Evolutionary conservation across 129 eudicot species (phyloP).

Genomic region (Tagetes patula): DNA sequence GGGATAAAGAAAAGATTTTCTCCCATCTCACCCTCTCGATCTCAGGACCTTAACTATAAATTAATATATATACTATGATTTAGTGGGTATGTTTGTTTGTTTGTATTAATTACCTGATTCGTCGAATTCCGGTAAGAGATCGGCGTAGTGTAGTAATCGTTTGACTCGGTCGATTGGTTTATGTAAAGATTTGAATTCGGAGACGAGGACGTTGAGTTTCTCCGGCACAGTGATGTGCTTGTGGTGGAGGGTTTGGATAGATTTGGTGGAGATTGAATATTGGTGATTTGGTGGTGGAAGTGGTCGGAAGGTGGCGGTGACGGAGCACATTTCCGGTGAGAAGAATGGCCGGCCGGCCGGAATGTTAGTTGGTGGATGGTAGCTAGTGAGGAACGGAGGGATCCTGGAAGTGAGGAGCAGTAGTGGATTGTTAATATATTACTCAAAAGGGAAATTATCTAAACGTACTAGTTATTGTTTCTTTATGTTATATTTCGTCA

Average conservation of each 20-base stretch:
- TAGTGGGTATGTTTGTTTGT: too few species aligned
- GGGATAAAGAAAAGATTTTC: too few species aligned
- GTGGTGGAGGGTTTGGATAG: slow-evolving; percentile 1
- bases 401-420: slow-evolving; percentile 32
- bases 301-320: slow-evolving; percentile 24
- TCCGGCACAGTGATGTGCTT: slow-evolving; percentile 32
- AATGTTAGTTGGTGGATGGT: slow-evolving; percentile 21
- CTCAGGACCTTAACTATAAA: too few species aligned
- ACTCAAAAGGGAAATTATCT: background rate
- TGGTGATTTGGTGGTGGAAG: slow-evolving; percentile 11
- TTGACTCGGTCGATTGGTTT: slow-evolving; percentile 82
- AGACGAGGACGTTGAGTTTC: slow-evolving; percentile 45
- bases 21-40: too few species aligned
- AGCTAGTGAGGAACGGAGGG: background rate
- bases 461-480: too few species aligned
- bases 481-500: too few species aligned
- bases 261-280: background rate
- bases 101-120: slow-evolving; percentile 28
- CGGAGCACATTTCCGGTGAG: slow-evolving; percentile 29
- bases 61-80: too few species aligned
- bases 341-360: slow-evolving; percentile 19
- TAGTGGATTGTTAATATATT: background rate
- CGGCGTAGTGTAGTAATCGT: slow-evolving; percentile 62
- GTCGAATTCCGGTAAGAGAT: slow-evolving; percentile 49
- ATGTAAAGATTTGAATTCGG: slow-evolving; percentile 57